Conservation (phyloP, 176 grass and related monocot genomes). For the Bromus sterilis region DNA sequence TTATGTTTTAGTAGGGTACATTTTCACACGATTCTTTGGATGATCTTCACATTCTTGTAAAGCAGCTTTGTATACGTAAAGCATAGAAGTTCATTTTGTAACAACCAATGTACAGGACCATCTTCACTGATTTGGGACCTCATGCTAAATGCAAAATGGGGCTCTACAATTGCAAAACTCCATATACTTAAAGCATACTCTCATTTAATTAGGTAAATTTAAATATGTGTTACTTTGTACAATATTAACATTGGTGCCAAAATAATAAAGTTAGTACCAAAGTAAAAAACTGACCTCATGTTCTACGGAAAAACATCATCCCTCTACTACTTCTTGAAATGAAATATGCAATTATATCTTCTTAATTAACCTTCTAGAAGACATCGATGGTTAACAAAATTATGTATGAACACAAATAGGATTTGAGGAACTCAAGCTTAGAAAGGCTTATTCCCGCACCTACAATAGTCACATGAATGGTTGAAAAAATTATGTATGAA, state of each 20-base stretch:
- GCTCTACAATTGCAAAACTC: background rate
- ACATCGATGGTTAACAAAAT: too few species aligned
- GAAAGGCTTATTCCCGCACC: too few species aligned
- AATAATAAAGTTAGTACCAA: background rate
- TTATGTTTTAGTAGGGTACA: background rate
- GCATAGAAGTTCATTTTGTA: background rate
- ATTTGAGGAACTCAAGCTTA: too few species aligned
- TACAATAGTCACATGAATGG: too few species aligned
- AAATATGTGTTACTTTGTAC: background rate
- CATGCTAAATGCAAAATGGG: background rate
- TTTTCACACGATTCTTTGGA: background rate
- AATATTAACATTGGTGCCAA: background rate
- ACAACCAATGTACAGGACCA: background rate
- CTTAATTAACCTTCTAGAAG: background rate
- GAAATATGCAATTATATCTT: background rate
- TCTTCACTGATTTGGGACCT: background rate
- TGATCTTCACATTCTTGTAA: background rate
- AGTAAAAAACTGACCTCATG: background rate
- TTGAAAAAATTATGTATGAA: too few species aligned
- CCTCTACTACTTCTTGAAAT: background rate
- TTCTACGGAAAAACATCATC: background rate
- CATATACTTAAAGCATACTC: background rate
- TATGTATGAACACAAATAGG: too few species aligned
- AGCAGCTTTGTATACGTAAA: background rate
- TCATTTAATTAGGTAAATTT: background rate